Evolutionary conservation across 2,329 filamentous ascomycete genomes (phyloP), one percentile per base, ranked within the genome.

Genomic region (Diplodia seriata): DNA sequence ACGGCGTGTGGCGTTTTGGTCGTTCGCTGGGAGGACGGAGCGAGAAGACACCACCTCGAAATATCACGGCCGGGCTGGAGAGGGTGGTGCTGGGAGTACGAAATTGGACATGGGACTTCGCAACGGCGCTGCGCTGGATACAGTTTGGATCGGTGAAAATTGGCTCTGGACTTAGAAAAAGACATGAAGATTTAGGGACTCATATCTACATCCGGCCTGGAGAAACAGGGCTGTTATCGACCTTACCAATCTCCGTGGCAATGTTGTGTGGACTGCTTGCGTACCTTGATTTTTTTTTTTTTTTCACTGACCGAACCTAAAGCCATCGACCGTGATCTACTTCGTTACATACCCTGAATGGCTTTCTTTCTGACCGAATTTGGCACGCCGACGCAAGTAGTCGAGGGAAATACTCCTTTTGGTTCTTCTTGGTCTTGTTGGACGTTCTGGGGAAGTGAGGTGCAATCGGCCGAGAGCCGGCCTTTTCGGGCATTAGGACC

Each of bases 121-220:
- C 20, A 18, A 26, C 8, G 40, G 40, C 31, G 57, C 40, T 61
- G 57, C 57, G 40, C 57, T 61, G 57, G 57, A 23, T 61, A 43
- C 57, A 18, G 40, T 43, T 50, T 18, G 26, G 20, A 18, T 33
- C n/a, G 26, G 47, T 36, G 40, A 61, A 61, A 61, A 49, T 20
- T 9, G 26, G 26, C 14, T 49, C 31, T 29, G 57, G 47, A 33
- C 50, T 49, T 20, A 61, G 40, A 61, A 43, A 61, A 61, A 61
- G 57, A 49, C 26, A n/a, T 49, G 40, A 50, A 18, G 40, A 49
- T 49, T 20, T 40, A 47, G 3, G 38, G 29, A n/a, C 31, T 18
- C n/a, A 29, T 49, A n/a, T 61, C 15, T 15, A n/a, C n/a, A 33
- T n/a, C 31, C 15, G 26, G 40, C 57, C 26, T 33, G 57, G 26